phyloP scores from a whole-genome alignment of 352 stramenopile genomes.

The Globisporangium parvum region DNA sequence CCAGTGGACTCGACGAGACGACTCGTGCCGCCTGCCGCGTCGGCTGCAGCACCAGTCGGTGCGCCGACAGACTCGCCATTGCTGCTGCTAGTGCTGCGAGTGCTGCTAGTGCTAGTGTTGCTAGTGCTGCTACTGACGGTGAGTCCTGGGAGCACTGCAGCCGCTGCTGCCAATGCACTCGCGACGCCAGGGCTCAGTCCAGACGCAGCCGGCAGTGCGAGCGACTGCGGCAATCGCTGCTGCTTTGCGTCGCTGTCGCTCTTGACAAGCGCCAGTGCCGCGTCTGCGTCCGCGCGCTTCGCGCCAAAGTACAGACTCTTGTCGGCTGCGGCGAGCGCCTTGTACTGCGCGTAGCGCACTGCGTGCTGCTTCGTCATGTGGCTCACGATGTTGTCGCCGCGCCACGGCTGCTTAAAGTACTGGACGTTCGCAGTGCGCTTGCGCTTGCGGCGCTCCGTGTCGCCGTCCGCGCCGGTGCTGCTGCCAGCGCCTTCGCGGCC shows the following conservation, averaged over 20 bases:
- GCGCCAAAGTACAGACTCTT: conserved; percentile 5
- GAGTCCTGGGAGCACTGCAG: neutral
- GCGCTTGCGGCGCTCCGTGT: conserved; percentile 7
- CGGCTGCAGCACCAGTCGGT: conserved; percentile 1
- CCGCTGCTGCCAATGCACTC: neutral
- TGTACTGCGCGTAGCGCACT: conserved; percentile 5
- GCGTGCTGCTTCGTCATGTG: conserved; percentile 13
- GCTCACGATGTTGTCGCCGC: conserved; percentile 14
- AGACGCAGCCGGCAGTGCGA: neutral
- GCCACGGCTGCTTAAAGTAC: conserved; percentile 12
- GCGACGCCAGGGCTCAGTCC: neutral
- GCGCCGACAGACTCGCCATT: neutral
- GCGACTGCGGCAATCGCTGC: neutral
- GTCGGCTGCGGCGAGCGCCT: conserved; percentile 5
- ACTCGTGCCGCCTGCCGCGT: conserved; percentile 7
- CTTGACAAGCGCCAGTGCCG: no score
- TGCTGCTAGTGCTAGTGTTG: no score
- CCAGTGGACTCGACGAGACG: conserved; percentile 6
- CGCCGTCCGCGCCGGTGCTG: no score
- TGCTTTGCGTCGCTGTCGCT: neutral
- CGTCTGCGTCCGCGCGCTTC: no score
- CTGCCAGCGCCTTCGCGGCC: no score
- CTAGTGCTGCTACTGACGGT: no score
- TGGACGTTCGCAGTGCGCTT: conserved; percentile 12
- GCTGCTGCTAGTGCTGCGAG: neutral